Evolutionary conservation across 2,329 filamentous ascomycete species (phyloP).

Genomic region (Colletotrichum aenigma): DNA sequence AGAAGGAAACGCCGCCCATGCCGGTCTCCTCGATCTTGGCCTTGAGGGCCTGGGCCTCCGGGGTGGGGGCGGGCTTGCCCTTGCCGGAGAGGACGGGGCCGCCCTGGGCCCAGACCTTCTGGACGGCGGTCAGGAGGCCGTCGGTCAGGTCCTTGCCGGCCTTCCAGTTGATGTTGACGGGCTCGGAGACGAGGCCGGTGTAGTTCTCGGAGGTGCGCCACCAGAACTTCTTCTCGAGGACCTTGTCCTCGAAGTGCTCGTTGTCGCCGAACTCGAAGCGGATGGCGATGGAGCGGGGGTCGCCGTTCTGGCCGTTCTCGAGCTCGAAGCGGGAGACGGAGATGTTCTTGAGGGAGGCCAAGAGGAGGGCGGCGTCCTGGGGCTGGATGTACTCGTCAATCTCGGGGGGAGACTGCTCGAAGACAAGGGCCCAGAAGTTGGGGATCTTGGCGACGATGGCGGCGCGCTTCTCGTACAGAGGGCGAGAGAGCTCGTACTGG

Average conservation of each 20-base stretch:
- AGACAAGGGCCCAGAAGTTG: slow-evolving; percentile 93
- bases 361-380: slow-evolving; percentile 75
- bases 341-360: slow-evolving; percentile 69
- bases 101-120: slow-evolving; percentile 65
- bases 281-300: slow-evolving; percentile 81
- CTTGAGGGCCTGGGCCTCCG: slow-evolving; percentile 54
- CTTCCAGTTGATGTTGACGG: slow-evolving; percentile 89
- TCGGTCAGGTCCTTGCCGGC: slow-evolving; percentile 81
- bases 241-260: slow-evolving; percentile 78
- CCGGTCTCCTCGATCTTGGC: slow-evolving; percentile 63
- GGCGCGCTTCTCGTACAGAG: slow-evolving; percentile 79
- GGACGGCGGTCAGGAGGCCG: slow-evolving; percentile 77
- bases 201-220: slow-evolving; percentile 74
- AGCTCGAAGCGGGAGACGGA: slow-evolving; percentile 84
- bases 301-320: slow-evolving; percentile 60
- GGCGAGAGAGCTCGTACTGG: slow-evolving; percentile 69
- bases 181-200: slow-evolving; percentile 84
- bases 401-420: slow-evolving; percentile 85
- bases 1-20: slow-evolving; percentile 77
- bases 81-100: slow-evolving; percentile 38
- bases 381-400: slow-evolving; percentile 89
- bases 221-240: slow-evolving; percentile 92
- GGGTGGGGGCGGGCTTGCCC: slow-evolving; percentile 40
- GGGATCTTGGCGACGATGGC: slow-evolving; percentile 74
- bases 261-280: slow-evolving; percentile 82